Evolutionary conservation across 2,329 filamentous ascomycete genomes (phyloP).

Genomic region (Rutstroemia sp.): DNA sequence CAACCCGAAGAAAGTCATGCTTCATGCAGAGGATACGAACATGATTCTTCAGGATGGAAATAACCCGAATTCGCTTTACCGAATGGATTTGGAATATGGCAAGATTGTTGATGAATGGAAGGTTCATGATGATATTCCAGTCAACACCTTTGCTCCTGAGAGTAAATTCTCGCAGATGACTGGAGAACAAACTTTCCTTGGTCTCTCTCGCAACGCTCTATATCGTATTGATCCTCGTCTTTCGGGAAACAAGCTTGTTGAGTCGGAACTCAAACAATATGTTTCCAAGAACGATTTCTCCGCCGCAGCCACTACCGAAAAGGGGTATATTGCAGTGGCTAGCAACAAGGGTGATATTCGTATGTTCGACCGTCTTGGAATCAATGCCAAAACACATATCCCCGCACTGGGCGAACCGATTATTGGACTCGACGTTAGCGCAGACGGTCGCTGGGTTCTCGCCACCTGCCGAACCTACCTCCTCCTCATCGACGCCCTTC

Average conservation of each 20-base stretch:
- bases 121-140: conserved; percentile 89
- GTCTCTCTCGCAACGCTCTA: conserved; percentile 84
- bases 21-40: conserved; percentile 30
- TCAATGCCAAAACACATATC: conserved; percentile 96
- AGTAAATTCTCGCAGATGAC: conserved; percentile 99
- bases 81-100: conserved; percentile 96
- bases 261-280: conserved; percentile 91
- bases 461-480: conserved; percentile 93
- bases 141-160: conserved; percentile 86
- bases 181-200: conserved; percentile 87
- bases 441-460: conserved; percentile 91
- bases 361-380: conserved; percentile 90
- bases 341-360: conserved; percentile 98
- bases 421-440: conserved; percentile 88
- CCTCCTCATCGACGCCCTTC: conserved; percentile 82
- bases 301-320: conserved; percentile 85
- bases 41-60: conserved; percentile 34
- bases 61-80: conserved; percentile 86
- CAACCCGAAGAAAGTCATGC: conserved; percentile 64
- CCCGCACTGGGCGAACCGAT: conserved; percentile 93
- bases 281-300: conserved; percentile 97
- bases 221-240: conserved; percentile 92
- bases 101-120: conserved; percentile 99
- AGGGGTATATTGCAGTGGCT: conserved; percentile 93
- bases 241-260: conserved; percentile 84